These are phyloP conservation scores for Besnoitia besnoiti DNA, from an alignment of 169 alveolate species.

Conservation along the genomic window DNA sequence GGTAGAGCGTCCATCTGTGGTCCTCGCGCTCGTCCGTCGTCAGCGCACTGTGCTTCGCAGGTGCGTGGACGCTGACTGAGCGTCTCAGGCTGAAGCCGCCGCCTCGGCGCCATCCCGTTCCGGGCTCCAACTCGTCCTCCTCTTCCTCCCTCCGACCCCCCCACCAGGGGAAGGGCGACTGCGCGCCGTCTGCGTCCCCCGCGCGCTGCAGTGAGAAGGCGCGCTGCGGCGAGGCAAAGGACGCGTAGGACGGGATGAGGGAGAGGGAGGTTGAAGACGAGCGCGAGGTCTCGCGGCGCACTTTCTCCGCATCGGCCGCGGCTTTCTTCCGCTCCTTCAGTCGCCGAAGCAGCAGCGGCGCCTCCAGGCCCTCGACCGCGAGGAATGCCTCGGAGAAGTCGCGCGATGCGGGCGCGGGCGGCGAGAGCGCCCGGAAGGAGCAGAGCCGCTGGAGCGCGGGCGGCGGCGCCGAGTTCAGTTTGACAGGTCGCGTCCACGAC, in stretches of 20 bases:
- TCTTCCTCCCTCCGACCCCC: no score
- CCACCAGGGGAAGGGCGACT: no score
- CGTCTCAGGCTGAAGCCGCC: no score
- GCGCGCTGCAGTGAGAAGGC: no score
- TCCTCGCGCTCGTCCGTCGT: background rate
- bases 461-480: no score
- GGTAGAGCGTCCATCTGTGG: background rate
- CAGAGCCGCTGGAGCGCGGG: background rate
- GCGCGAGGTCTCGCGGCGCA: background rate
- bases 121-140: no score
- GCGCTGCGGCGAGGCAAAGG: no score
- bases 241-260: no score
- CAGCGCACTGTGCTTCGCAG: background rate
- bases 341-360: conserved; percentile 35
- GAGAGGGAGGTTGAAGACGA: no score
- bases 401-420: background rate
- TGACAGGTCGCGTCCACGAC: background rate
- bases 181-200: no score
- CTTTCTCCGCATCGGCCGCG: background rate
- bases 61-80: background rate
- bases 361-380: conserved; percentile 34
- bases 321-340: background rate
- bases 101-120: no score
- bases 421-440: background rate
- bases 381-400: conserved; percentile 20